Evolutionary conservation across 768 basidiomycete species (phyloP).

Genomic region (Pisolithus marmoratus): DNA sequence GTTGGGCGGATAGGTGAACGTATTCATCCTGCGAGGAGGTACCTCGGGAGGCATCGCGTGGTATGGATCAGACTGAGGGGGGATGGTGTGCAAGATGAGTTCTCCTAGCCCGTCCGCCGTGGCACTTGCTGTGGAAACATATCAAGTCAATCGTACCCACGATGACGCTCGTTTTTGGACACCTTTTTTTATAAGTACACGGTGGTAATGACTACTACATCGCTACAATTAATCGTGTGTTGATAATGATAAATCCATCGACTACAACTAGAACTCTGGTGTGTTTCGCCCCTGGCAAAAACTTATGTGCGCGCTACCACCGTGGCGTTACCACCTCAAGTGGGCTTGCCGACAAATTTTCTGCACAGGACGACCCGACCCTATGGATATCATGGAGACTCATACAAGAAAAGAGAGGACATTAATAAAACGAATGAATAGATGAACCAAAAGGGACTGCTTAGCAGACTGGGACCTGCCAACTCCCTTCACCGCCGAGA

Average conservation of each 20-base stretch:
- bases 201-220: neutral
- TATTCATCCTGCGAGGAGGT: slow-evolving; percentile 14
- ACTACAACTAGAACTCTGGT: neutral
- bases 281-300: neutral
- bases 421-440: slow-evolving; percentile 2
- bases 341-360: neutral
- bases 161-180: too few species aligned
- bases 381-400: neutral
- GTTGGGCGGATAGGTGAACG: slow-evolving; percentile 58
- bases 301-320: neutral
- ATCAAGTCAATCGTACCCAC: slow-evolving; percentile 6
- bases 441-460: neutral
- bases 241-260: neutral
- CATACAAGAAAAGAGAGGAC: slow-evolving; percentile 8
- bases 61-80: slow-evolving; percentile 3
- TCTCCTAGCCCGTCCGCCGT: neutral
- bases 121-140: neutral
- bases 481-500: slow-evolving; percentile 62
- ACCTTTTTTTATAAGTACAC: too few species aligned
- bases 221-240: neutral
- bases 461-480: slow-evolving; percentile 72
- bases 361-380: neutral
- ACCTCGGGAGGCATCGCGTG: slow-evolving; percentile 20
- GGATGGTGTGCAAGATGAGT: slow-evolving; percentile 1
- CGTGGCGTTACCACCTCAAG: neutral